Percentiles rank a stretch among this genome's conserved stretches.
phyloP scores from a whole-genome alignment of 768 basidiomycete genomes.

The Leccinum longicurvipes region DNA sequence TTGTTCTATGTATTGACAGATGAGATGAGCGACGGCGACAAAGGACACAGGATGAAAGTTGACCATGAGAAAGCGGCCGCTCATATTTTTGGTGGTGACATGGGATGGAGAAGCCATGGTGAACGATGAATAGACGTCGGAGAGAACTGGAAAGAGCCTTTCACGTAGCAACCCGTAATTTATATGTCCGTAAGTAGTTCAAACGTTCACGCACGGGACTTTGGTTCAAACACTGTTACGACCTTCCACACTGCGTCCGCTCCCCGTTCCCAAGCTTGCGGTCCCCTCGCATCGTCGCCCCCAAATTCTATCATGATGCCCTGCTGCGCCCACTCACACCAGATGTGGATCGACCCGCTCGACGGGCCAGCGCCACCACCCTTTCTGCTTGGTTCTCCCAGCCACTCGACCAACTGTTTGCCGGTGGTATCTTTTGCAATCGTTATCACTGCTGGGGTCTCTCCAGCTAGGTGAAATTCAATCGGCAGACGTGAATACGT shows the following conservation, averaged over 20 bases:
- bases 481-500: conserved; percentile 58
- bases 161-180: conserved; percentile 3
- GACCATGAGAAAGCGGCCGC: conserved; percentile 65
- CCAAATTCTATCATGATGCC: conserved; percentile 88
- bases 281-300: conserved; percentile 70
- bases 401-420: conserved; percentile 64
- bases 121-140: not conserved
- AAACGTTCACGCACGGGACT: conserved; percentile 2
- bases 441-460: conserved; percentile 40
- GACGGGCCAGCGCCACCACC: conserved; percentile 87
- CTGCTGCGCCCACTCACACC: conserved; percentile 86
- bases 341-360: conserved; percentile 83
- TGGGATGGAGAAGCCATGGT: conserved; percentile 64
- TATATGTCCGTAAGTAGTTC: too few species aligned
- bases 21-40: conserved; percentile 1
- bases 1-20: conserved; percentile 53
- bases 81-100: conserved; percentile 57
- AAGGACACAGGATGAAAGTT: conserved; percentile 1
- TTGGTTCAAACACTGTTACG: conserved; percentile 55
- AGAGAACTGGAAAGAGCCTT: not conserved
- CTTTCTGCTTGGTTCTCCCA: conserved; percentile 89
- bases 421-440: conserved; percentile 58
- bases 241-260: conserved; percentile 80
- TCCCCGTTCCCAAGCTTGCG: conserved; percentile 84
- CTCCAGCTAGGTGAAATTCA: conserved; percentile 37